A percentile compares a stretch with the other conserved stretches of the same genome.
These are phyloP conservation scores for Wickerhamomyces queroliae DNA, from an alignment of 805 yeast genomes.

Conservation along the genomic window DNA sequence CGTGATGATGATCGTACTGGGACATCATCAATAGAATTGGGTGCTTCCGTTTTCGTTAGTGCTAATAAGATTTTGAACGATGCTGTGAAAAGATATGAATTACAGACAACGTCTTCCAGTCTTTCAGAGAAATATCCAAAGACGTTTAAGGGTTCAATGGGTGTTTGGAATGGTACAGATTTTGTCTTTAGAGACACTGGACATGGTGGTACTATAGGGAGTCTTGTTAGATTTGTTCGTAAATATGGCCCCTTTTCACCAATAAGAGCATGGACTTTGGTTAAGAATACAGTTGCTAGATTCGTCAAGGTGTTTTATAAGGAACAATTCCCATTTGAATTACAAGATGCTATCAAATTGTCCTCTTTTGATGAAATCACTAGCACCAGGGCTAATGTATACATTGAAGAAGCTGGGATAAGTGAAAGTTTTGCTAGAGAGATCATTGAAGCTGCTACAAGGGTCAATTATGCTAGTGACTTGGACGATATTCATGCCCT, in stretches of 20 bases:
- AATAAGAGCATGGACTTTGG: slow-evolving; percentile 15
- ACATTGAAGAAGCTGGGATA: slow-evolving; percentile 19
- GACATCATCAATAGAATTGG: slow-evolving; percentile 30
- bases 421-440: slow-evolving; percentile 22
- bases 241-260: slow-evolving; percentile 29
- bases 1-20: slow-evolving; percentile 19
- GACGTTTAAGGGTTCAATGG: slow-evolving; percentile 17
- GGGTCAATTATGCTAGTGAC: slow-evolving; percentile 40
- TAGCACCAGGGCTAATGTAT: slow-evolving; percentile 17
- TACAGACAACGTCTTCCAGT: slow-evolving; percentile 15
- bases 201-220: slow-evolving; percentile 2
- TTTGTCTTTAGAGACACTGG: slow-evolving; percentile 13
- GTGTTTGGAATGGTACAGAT: slow-evolving; percentile 33
- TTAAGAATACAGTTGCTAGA: slow-evolving; percentile 14
- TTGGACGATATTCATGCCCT: slow-evolving; percentile 36
- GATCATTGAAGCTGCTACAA: slow-evolving; percentile 33
- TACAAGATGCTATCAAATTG: slow-evolving; percentile 6
- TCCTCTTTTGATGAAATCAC: slow-evolving; percentile 18
- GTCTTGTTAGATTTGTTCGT: slow-evolving; percentile 18
- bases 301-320: slow-evolving; percentile 27
- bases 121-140: slow-evolving; percentile 11
- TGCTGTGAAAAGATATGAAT: slow-evolving; percentile 32
- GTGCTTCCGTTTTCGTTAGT: slow-evolving; percentile 39
- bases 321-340: slow-evolving; percentile 32
- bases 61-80: slow-evolving; percentile 32